phyloP scores from a whole-genome alignment of 148 eudicot genomes.

The Oxyria digyna region DNA sequence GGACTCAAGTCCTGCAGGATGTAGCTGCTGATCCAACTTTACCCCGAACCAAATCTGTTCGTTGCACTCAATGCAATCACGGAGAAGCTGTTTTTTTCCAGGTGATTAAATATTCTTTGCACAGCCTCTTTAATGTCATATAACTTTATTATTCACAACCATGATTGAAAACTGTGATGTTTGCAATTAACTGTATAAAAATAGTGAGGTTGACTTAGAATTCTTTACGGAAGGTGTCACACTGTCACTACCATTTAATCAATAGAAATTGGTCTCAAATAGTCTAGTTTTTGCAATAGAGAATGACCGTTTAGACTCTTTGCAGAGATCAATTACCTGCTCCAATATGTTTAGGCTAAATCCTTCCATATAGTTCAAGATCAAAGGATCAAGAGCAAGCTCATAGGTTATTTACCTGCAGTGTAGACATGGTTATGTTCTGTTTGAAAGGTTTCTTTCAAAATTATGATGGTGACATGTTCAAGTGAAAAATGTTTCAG shows the following conservation, averaged over 20 bases:
- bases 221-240: neutral
- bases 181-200: neutral
- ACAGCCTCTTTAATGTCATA: neutral
- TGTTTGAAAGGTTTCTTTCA: neutral
- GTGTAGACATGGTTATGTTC: neutral
- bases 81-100: constrained; percentile 98
- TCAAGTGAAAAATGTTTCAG: neutral
- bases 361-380: too few relatives aligned
- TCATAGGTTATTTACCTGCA: too few relatives aligned
- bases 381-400: too few relatives aligned
- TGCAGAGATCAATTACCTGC: too few relatives aligned
- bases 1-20: constrained; percentile 90
- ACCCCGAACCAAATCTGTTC: constrained; percentile 89
- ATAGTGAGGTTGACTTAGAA: neutral
- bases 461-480: too few relatives aligned
- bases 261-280: neutral
- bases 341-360: too few relatives aligned
- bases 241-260: too few relatives aligned
- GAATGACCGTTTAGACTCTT: neutral
- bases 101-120: constrained; percentile 24
- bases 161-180: neutral
- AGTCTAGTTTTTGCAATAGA: neutral
- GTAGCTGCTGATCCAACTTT: constrained; percentile 98
- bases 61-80: constrained; percentile 74
- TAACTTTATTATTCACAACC: neutral